Evolutionary conservation across 331 rosid species (phyloP).

Genomic region (Cydonia oblonga): DNA sequence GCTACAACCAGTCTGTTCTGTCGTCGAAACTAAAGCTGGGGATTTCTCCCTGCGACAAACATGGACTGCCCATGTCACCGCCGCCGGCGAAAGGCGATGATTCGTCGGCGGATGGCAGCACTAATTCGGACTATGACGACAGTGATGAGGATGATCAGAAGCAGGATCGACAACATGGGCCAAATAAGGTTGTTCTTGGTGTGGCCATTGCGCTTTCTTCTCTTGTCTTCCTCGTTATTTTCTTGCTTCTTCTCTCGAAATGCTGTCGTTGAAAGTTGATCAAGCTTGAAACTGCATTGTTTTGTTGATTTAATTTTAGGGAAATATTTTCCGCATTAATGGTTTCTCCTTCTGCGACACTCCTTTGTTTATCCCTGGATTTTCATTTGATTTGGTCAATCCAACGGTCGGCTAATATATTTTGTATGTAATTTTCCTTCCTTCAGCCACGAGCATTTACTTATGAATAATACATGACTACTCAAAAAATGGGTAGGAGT

Average conservation of each 20-base stretch:
- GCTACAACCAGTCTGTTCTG: constrained; percentile 62
- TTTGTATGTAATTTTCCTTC: constrained; percentile 23
- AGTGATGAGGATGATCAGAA: constrained; percentile 31
- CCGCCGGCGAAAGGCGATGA: constrained; percentile 45
- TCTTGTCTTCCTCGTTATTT: constrained; percentile 72
- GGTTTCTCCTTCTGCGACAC: constrained; percentile 40
- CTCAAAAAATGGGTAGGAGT: no score
- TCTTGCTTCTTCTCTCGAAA: constrained; percentile 56
- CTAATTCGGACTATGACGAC: constrained; percentile 46
- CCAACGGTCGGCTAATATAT: not conserved
- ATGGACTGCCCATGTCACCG: constrained; percentile 73
- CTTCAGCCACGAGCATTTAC: constrained; percentile 23
- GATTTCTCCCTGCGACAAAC: constrained; percentile 73
- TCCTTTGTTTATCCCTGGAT: constrained; percentile 15
- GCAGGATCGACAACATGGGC: constrained; percentile 60
- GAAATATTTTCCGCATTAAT: not conserved
- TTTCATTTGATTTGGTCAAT: not conserved
- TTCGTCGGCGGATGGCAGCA: constrained; percentile 38
- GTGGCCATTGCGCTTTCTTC: constrained; percentile 91
- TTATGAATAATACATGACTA: no score
- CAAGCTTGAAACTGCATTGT: not conserved
- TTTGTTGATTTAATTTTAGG: constrained; percentile 8
- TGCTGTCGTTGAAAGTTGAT: constrained; percentile 57
- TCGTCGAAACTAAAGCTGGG: constrained; percentile 91
- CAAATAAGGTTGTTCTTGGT: constrained; percentile 90